phyloP scores from a whole-genome alignment of 352 stramenopile species.

The Globisporangium megalacanthum region DNA sequence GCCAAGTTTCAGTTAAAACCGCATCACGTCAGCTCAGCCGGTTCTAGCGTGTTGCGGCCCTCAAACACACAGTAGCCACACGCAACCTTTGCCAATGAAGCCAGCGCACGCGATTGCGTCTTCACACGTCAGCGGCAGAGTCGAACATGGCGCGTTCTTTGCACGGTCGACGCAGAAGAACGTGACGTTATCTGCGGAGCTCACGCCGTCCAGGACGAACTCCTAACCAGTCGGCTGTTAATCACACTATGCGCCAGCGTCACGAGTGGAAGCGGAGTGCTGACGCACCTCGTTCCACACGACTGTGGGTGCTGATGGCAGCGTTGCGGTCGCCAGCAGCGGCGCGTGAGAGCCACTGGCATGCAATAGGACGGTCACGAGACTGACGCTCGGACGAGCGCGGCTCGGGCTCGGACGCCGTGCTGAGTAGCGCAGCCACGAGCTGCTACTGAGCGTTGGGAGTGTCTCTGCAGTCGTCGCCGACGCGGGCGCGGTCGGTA shows the following conservation, averaged over 20 bases:
- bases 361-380: slow-evolving; percentile 46
- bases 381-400: slow-evolving; percentile 22
- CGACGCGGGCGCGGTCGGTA: slow-evolving; percentile 24
- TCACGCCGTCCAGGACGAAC: slow-evolving; percentile 66
- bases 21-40: not conserved
- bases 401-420: slow-evolving; percentile 13
- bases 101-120: slow-evolving; percentile 39
- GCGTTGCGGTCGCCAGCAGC: slow-evolving; percentile 39
- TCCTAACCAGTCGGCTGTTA: slow-evolving; percentile 24
- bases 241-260: not conserved
- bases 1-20: not conserved
- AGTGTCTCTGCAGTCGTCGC: not conserved
- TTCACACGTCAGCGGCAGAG: slow-evolving; percentile 36
- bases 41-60: no score
- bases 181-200: slow-evolving; percentile 52
- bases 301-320: slow-evolving; percentile 28
- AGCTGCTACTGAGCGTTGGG: slow-evolving; percentile 13
- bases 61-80: not conserved
- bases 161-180: slow-evolving; percentile 66
- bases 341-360: slow-evolving; percentile 14
- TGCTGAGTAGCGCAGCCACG: slow-evolving; percentile 43
- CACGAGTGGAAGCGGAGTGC: not conserved
- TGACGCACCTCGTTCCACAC: slow-evolving; percentile 44
- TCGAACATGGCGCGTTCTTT: slow-evolving; percentile 38
- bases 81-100: slow-evolving; percentile 72